Base-by-base conservation (phyloP, 306 rosid genomes). In the Dryas drummondii region DNA sequence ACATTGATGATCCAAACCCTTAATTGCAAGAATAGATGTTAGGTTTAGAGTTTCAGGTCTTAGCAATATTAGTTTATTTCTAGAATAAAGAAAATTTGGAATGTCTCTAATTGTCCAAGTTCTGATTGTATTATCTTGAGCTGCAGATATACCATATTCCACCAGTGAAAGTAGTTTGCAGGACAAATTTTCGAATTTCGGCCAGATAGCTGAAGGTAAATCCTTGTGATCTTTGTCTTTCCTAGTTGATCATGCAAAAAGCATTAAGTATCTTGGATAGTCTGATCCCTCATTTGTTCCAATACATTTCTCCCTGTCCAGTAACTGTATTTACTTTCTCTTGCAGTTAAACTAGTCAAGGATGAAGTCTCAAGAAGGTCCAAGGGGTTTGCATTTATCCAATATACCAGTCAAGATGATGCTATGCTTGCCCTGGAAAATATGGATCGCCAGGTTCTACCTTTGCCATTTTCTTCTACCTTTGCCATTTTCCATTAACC, bases 371-470 rank as follows among this genome's bases (percentile, higher is more conserved):
- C 91, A 0, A 81, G 82, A 79, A 83, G 83, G 75, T 82, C 96
- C 1, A 94, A 84, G 79, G 98, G 98, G 42, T 81, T 62, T 75
- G 98, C 98, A n/a, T 94, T 88, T 76, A 88, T 94, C 82, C 98
- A 91, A 45, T 94, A 86, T 67, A 88, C 89, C 32, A 69, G 81
- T 80, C 97, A 86, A 79, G 93, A 88, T 52, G 96, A 85, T 32
- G 97, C 97, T 19, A 75, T 94, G 90, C 91, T 82, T 64, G 98
- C 98, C 19, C 72, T 91, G 42, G 98, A 94, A 81, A 90, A 75
- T 54, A 94, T 91, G 98, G 98, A 94, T 84, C 67, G 78, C 84
- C 88, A 90, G 98, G 98, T 94, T 82, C 32, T 15, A 46, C 74
- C 69, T 60, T 48, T 65, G 19, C 67, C 70, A 14, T 58, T 26